Evolutionary conservation across 108 stramenopile species (phyloP).

Genomic region (Thalassiosira profunda): DNA sequence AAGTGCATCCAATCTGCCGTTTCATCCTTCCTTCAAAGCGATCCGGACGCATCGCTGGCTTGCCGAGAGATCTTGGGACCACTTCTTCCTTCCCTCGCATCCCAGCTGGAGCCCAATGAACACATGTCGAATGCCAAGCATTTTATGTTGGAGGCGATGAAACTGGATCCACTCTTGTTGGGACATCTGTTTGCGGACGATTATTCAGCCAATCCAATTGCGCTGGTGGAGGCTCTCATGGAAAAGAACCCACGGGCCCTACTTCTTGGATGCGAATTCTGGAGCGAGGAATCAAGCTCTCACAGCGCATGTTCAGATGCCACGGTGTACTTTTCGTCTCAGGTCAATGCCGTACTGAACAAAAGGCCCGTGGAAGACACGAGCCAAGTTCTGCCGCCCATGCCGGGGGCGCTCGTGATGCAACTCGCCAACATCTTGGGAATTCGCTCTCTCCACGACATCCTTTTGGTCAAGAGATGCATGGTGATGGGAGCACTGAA

Average conservation of each 20-base stretch:
- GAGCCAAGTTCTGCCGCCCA: slow-evolving; percentile 44
- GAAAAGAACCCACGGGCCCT: slow-evolving; percentile 44
- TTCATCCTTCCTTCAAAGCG: slow-evolving; percentile 24
- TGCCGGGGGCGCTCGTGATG: slow-evolving; percentile 69
- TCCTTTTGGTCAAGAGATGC: slow-evolving; percentile 50
- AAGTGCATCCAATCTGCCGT: slow-evolving; percentile 13
- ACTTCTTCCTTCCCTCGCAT: slow-evolving; percentile 52
- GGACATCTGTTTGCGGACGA: slow-evolving; percentile 38
- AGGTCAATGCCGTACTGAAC: slow-evolving; percentile 10
- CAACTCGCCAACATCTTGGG: slow-evolving; percentile 68
- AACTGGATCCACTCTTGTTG: slow-evolving; percentile 28
- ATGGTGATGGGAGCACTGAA: slow-evolving; percentile 55
- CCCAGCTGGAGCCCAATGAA: slow-evolving; percentile 38
- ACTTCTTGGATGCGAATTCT: slow-evolving; percentile 59
- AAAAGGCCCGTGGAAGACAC: slow-evolving; percentile 4
- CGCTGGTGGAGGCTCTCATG: slow-evolving; percentile 50
- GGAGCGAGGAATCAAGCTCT: slow-evolving; percentile 52
- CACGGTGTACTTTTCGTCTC: slow-evolving; percentile 30
- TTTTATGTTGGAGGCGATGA: slow-evolving; percentile 39
- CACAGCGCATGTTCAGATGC: slow-evolving; percentile 42
- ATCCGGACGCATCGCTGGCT: neutral
- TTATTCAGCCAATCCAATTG: slow-evolving; percentile 13
- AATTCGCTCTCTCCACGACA: slow-evolving; percentile 20
- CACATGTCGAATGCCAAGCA: slow-evolving; percentile 60
- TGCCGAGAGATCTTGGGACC: slow-evolving; percentile 57